These are phyloP conservation scores for Tylopilus vinaceipallidus DNA, from an alignment of 768 basidiomycete genomes.

Conservation along the genomic window DNA sequence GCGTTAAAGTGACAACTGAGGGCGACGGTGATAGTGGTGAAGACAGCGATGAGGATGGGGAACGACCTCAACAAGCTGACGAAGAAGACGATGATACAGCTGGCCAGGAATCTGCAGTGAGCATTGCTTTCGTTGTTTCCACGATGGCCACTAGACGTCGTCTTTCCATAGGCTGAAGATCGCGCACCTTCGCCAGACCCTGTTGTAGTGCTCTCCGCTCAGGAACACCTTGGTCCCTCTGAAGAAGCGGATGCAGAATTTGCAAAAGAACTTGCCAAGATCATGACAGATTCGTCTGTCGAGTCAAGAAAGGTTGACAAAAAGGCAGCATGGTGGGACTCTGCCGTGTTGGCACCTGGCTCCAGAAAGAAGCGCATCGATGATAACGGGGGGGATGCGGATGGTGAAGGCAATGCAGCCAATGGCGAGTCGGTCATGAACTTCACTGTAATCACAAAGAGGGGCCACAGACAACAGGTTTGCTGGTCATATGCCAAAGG, in stretches of 20 bases:
- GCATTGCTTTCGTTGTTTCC: slow-evolving; percentile 17
- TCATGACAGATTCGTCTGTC: slow-evolving; percentile 83
- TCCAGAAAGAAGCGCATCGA: slow-evolving; percentile 64
- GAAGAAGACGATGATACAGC: slow-evolving; percentile 61
- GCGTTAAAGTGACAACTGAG: slow-evolving; percentile 32
- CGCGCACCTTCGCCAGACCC: slow-evolving; percentile 83
- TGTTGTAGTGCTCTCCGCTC: slow-evolving; percentile 65
- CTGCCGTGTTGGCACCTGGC: slow-evolving; percentile 69
- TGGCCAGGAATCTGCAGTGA: slow-evolving; percentile 53
- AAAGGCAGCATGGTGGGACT: slow-evolving; percentile 89
- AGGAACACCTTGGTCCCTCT: slow-evolving; percentile 77
- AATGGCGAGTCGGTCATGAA: slow-evolving; percentile 60
- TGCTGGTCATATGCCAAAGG: slow-evolving; percentile 1
- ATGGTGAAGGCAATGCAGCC: slow-evolving; percentile 34
- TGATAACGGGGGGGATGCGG: slow-evolving; percentile 53
- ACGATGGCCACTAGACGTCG: background rate
- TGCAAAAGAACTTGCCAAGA: slow-evolving; percentile 91
- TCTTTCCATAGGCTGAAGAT: slow-evolving; percentile 45
- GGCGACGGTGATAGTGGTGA: slow-evolving; percentile 43
- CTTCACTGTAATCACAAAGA: slow-evolving; percentile 90
- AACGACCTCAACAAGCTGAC: slow-evolving; percentile 47
- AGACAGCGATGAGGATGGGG: slow-evolving; percentile 49
- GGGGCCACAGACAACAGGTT: slow-evolving; percentile 90
- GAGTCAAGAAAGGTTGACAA: slow-evolving; percentile 87
- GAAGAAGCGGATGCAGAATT: slow-evolving; percentile 93